Evolutionary conservation across 768 basidiomycete genomes (phyloP), one percentile per base, ranked within the genome.

Genomic region (Gymnopilus dilepis): DNA sequence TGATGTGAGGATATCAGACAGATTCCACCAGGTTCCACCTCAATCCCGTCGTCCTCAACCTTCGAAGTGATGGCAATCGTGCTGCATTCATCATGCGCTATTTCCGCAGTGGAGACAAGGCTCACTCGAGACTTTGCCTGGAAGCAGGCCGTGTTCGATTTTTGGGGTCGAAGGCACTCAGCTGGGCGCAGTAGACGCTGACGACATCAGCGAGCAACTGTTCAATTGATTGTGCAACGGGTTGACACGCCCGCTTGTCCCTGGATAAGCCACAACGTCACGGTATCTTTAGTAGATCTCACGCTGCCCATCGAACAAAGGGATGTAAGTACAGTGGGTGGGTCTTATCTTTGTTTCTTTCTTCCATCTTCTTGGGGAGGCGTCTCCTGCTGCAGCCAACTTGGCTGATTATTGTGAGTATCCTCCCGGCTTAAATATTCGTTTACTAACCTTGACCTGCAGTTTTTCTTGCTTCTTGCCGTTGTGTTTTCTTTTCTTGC

Each of bases 241-340:
- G 13, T 40, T 34, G 1, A 58, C 31, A 26, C 45, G 22, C 17
- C 19, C 40, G 31, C 34, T 21, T 1, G 12, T 8, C 34, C 15
- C 26, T 28, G 22, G 19, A 58, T 58, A 47, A 38, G 15, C 17
- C 47, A 40, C 31, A 17, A 24, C 45, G 37, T 54, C 54, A 55
- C 43, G 52, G 43, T 47, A 38, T 55, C 45, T 60, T 60, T 60
- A 47, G 42, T 19, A 43, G 19, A 60, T 34, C 43, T 55, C 42
- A 37, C 48, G 33, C 45, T 50, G 21, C 21, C 52, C 40, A 50
- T 37, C 15, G 3, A 37, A 37, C 34, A 12, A 19, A 59, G 45
- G 38, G 55, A 48, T 21, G 1, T 41, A 34, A 54, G 30, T 30
- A 24, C n/a, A 26, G 17, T 60, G 26, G 28, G 11, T 37, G 40